Percentiles rank a stretch among this genome's conserved stretches.
Conservation (phyloP, 139 green algal genomes). For the Zygnema cylindricum region DNA sequence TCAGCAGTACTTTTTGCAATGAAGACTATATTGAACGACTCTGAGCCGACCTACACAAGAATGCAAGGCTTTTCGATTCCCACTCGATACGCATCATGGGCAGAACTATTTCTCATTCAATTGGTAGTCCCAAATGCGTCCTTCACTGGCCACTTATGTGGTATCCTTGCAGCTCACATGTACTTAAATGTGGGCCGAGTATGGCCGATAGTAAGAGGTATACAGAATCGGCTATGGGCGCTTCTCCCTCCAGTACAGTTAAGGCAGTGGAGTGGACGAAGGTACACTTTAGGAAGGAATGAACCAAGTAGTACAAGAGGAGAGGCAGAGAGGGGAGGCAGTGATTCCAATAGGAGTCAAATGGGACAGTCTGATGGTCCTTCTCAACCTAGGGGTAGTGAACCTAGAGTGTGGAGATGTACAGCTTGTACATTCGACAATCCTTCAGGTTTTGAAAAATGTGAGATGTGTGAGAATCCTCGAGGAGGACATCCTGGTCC, state of each 20-base stretch:
- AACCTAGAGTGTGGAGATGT: not conserved
- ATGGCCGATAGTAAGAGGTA: not conserved
- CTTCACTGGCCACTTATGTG: slow-evolving; percentile 58
- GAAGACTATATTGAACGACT: slow-evolving; percentile 47
- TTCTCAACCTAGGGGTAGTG: too few relatives aligned
- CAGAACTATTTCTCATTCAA: slow-evolving; percentile 57
- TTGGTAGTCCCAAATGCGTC: slow-evolving; percentile 48
- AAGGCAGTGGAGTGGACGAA: not conserved
- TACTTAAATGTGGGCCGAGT: slow-evolving; percentile 35
- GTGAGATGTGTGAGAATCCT: not conserved
- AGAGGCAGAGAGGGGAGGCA: not conserved
- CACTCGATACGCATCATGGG: slow-evolving; percentile 54
- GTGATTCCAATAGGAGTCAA: not conserved
- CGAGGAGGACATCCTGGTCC: not conserved
- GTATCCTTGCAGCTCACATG: slow-evolving; percentile 49
- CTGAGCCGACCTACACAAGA: not conserved
- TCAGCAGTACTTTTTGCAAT: slow-evolving; percentile 57
- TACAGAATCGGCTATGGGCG: not conserved
- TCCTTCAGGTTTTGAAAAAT: not conserved
- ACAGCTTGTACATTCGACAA: slow-evolving; percentile 36
- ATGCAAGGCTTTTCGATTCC: slow-evolving; percentile 37
- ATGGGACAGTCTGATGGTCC: too few relatives aligned
- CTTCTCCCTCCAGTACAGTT: not conserved
- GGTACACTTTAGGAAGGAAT: not conserved
- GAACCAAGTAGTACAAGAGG: not conserved